Evolutionary conservation across 441 rosid genomes (phyloP), one percentile per base, ranked within the genome.

Genomic region (Syzygium syzygioides): DNA sequence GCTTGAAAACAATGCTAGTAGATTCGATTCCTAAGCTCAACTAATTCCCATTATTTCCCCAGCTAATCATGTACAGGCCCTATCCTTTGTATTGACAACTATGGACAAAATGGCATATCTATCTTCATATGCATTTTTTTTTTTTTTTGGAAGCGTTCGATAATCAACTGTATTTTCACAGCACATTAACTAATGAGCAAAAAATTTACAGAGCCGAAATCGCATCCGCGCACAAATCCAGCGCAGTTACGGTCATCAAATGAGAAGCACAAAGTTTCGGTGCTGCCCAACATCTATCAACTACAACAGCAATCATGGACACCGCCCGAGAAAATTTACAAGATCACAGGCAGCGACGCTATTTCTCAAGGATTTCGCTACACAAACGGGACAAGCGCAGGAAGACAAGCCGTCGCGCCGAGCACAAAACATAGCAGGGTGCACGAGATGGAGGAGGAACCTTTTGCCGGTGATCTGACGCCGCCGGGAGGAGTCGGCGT

Each of bases 391-490:
- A 85, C 32, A 34, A 32, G 25, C 25, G 48, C 87, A 28, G 48
- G 48, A 25, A 26, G 79, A 59, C 28, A 52, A 59, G 50, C 76
- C 56, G 53, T n/a, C 54, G 54, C 19, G 34, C 32, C n/a, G 52
- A 53, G 86, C 86, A 50, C 50, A 86, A 56, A 50, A 87, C 10
- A 25, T 54, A 86, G 45, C 11, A 34, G 26, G 55, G 60, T 41
- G 68, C 32, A 85, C 52, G 71, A 83, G 86, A 64, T 41, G 86
- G 32, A 17, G 86, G 32, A 17, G 86, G 86, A 89, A 94, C 99
- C 99, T 95, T 92, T 98, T 98, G 76, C 99, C 98, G 55, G 97
- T 93, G 19, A 96, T 83, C 92, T 92, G 94, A 62, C 96, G 95
- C 50, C 93, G 87, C 62, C 96, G 96, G 88, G 92, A 86, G 85